phyloP scores from a whole-genome alignment of 164 flowering plant genomes.

The Berberis thunbergii region DNA sequence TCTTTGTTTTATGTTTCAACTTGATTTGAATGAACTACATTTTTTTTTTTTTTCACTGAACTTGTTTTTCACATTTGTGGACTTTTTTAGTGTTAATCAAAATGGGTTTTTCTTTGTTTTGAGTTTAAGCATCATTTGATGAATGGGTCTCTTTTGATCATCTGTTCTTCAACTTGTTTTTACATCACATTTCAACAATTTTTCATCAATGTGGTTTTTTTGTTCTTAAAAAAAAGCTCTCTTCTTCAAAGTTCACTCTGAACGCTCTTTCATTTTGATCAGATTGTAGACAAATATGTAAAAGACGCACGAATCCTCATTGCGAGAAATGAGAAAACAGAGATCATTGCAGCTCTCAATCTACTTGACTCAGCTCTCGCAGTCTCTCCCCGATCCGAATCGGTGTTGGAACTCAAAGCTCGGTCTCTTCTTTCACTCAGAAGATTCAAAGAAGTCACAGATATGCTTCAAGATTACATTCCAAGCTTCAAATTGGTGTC shows the following conservation, averaged over 20 bases:
- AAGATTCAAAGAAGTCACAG: slow-evolving; percentile 80
- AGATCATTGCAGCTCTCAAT: slow-evolving; percentile 54
- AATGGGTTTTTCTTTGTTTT: slow-evolving; percentile 1
- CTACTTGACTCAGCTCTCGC: slow-evolving; percentile 77
- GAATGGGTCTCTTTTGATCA: not conserved
- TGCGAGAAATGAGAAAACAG: slow-evolving; percentile 54
- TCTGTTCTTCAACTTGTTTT: not conserved
- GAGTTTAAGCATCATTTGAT: not conserved
- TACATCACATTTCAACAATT: not conserved
- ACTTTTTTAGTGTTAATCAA: not conserved
- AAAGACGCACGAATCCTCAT: slow-evolving; percentile 62
- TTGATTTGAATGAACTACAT: not conserved
- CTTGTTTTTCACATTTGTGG: not conserved
- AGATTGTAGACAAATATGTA: slow-evolving; percentile 77
- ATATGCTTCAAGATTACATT: slow-evolving; percentile 89
- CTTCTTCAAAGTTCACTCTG: not conserved
- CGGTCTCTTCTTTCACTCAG: slow-evolving; percentile 68
- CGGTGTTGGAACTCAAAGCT: slow-evolving; percentile 84
- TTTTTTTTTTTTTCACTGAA: not conserved
- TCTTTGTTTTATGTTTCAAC: not conserved
- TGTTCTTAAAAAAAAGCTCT: not conserved
- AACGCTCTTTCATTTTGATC: slow-evolving; percentile 3
- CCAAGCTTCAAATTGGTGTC: slow-evolving; percentile 62
- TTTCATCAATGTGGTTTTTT: not conserved
- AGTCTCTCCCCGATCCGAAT: slow-evolving; percentile 60